Conservation (phyloP, 139 green algal species). For the Chlamydomonas schloesseri region DNA sequence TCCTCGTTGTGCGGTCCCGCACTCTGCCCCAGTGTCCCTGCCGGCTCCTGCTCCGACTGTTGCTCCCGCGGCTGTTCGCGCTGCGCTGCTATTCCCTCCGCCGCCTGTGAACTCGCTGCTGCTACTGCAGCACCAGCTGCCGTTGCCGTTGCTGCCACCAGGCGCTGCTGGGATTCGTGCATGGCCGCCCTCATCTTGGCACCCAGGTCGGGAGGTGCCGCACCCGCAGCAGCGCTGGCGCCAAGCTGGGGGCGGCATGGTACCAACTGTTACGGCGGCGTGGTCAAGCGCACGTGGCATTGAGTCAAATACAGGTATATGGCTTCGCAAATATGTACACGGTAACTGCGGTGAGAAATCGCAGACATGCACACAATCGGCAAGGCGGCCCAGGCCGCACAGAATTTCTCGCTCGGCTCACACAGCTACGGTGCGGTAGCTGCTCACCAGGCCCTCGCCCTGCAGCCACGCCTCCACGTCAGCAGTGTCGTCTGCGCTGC, state of each 20-base stretch:
- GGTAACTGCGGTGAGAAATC: too few relatives aligned
- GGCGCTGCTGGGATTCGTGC: conserved; percentile 1
- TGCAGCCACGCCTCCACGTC: conserved; percentile 55
- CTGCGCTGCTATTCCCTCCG: too few relatives aligned
- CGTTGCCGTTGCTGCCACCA: neutral
- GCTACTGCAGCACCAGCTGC: neutral
- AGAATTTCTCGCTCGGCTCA: too few relatives aligned
- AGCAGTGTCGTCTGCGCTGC: conserved; percentile 47
- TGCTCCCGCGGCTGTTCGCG: neutral
- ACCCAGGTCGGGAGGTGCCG: conserved; percentile 55
- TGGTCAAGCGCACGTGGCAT: too few relatives aligned
- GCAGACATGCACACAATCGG: too few relatives aligned
- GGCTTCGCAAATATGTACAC: too few relatives aligned
- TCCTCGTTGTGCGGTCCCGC: too few relatives aligned
- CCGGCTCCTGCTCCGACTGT: neutral
- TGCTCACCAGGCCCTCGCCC: conserved; percentile 13
- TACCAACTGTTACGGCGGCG: neutral
- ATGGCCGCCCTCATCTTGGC: conserved; percentile 68
- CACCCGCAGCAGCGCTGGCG: neutral
- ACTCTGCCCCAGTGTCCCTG: too few relatives aligned
- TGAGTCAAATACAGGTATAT: too few relatives aligned
- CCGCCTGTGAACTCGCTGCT: too few relatives aligned
- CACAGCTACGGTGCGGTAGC: too few relatives aligned
- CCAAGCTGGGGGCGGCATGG: conserved; percentile 56
- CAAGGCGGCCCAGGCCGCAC: too few relatives aligned